Percentiles rank a stretch among this genome's conserved stretches.
Evolutionary conservation across 495 filamentous ascomycete species (phyloP).

Genomic region (Penicillium coprophilum): DNA sequence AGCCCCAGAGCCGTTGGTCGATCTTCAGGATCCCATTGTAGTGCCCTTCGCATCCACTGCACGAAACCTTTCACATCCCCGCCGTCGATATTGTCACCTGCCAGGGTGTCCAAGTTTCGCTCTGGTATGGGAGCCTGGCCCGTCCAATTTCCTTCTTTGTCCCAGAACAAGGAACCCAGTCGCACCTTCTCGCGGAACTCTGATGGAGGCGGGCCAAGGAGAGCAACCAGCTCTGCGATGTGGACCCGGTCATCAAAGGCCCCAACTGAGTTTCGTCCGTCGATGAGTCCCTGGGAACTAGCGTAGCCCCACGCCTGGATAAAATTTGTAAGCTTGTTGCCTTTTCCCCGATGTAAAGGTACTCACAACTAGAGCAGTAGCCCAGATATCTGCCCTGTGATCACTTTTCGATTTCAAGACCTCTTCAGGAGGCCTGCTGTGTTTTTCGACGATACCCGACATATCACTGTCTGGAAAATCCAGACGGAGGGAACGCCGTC

Average conservation of each 20-base stretch:
- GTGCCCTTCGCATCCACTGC: conserved; percentile 35
- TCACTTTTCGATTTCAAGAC: background rate
- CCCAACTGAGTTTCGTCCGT: conserved; percentile 8
- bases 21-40: conserved; percentile 46
- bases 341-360: background rate
- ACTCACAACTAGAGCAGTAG: background rate
- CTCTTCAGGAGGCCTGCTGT: conserved; percentile 1
- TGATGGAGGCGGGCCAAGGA: conserved; percentile 41
- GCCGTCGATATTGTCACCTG: conserved; percentile 16
- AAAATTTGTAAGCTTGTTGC: background rate
- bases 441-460: background rate
- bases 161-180: conserved; percentile 18
- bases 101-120: conserved; percentile 16
- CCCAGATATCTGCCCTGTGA: background rate
- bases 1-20: conserved; percentile 41
- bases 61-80: conserved; percentile 41
- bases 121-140: conserved; percentile 17
- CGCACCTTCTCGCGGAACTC: conserved; percentile 28
- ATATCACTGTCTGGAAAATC: background rate
- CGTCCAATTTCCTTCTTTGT: conserved; percentile 14
- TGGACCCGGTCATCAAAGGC: conserved; percentile 28
- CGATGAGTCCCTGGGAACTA: background rate
- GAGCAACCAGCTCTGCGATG: conserved; percentile 37
- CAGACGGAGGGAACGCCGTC: background rate
- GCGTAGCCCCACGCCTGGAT: background rate